Conservation (phyloP, 805 yeast genomes). For the Suhomyces faveliae region DNA sequence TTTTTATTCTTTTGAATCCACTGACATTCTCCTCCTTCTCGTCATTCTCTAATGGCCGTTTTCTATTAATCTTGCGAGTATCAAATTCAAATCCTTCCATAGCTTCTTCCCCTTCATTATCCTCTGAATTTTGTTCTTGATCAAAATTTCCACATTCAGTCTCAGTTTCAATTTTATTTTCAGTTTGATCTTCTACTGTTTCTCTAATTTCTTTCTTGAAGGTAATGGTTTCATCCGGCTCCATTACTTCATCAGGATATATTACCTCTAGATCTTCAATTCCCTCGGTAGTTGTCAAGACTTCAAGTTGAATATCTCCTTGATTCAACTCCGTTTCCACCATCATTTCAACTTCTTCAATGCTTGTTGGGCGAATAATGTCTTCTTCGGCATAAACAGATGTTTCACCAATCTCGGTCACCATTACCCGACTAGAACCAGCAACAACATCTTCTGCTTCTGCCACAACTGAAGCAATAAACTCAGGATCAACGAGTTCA, state of each 20-base stretch:
- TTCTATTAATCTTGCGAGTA: background rate
- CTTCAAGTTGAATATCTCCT: background rate
- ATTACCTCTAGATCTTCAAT: background rate
- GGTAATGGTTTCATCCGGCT: background rate
- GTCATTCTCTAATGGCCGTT: slow-evolving; percentile 6
- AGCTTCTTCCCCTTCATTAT: background rate
- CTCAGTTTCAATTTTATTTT: background rate
- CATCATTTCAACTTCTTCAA: background rate
- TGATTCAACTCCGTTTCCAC: background rate
- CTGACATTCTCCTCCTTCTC: background rate
- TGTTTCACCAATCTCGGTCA: background rate
- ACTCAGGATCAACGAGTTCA: background rate
- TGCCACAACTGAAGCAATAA: background rate
- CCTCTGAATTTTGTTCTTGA: background rate
- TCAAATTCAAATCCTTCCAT: background rate
- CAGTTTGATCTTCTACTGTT: background rate
- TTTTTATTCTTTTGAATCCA: slow-evolving; percentile 6
- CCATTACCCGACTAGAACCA: background rate
- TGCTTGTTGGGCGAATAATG: background rate
- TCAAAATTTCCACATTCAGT: background rate
- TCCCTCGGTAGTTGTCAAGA: background rate
- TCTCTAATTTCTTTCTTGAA: background rate
- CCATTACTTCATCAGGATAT: background rate
- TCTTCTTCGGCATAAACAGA: background rate
- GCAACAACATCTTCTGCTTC: slow-evolving; percentile 1